Evolutionary conservation across 768 basidiomycete species (phyloP).

Genomic region (Tulasnella sp.): DNA sequence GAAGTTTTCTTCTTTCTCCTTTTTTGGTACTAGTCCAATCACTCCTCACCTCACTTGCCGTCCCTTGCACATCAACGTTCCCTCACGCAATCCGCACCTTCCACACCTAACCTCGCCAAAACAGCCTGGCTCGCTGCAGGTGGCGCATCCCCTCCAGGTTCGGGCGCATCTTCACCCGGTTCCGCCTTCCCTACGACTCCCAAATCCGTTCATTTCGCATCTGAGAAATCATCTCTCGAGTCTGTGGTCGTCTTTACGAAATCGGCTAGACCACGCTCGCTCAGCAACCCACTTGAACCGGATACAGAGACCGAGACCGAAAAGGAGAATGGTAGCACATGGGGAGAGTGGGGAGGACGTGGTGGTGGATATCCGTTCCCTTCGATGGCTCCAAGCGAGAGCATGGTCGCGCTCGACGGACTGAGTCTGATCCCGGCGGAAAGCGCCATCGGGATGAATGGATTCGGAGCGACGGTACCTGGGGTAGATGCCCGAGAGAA

Average conservation of each 20-base stretch:
- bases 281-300: constrained; percentile 2
- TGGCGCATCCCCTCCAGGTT: neutral
- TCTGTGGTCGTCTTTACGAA: constrained; percentile 17
- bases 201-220: constrained; percentile 17
- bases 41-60: constrained; percentile 14
- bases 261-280: constrained; percentile 11
- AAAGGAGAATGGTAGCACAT: neutral
- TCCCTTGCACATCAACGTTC: constrained; percentile 9
- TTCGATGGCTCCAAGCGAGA: neutral
- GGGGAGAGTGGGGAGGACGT: neutral
- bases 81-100: constrained; percentile 15
- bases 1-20: neutral
- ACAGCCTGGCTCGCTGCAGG: neutral
- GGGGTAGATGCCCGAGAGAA: neutral
- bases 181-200: constrained; percentile 12
- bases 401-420: neutral
- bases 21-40: constrained; percentile 6
- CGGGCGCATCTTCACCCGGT: neutral
- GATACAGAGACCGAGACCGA: constrained; percentile 18
- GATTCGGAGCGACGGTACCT: neutral
- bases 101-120: constrained; percentile 1
- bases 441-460: neutral
- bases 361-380: constrained; percentile 18
- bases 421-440: neutral
- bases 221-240: constrained; percentile 7